These are phyloP conservation scores for Acanthamoeba pearcei DNA, from an alignment of 208 protist genomes.

Conservation along the genomic window DNA sequence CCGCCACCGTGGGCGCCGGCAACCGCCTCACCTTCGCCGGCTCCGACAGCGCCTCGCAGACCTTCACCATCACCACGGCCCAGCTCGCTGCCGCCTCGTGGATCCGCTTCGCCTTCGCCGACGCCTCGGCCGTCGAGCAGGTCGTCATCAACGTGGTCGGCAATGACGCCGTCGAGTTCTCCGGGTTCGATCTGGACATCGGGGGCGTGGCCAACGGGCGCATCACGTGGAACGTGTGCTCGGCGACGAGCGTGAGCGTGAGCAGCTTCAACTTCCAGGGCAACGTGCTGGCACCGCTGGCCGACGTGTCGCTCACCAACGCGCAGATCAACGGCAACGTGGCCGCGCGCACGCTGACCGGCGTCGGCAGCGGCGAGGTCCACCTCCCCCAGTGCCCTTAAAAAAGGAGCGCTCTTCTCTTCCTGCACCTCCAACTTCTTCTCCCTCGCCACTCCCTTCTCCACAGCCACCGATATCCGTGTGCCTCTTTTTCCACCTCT, in stretches of 20 bases:
- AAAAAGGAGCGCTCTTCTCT: not conserved
- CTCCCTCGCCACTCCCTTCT: too few relatives aligned
- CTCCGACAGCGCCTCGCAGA: slow-evolving; percentile 15
- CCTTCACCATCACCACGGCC: not conserved
- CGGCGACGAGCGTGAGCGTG: not conserved
- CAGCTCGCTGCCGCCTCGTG: not conserved
- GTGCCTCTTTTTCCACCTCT: too few relatives aligned
- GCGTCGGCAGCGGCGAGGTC: slow-evolving; percentile 2
- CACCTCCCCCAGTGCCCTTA: slow-evolving; percentile 9
- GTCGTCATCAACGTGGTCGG: slow-evolving; percentile 31
- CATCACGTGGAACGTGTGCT: slow-evolving; percentile 54
- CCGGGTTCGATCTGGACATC: not conserved
- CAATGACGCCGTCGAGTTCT: not conserved
- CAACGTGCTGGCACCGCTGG: not conserved
- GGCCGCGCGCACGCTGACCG: not conserved
- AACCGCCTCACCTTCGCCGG: not conserved
- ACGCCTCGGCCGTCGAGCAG: slow-evolving; percentile 25
- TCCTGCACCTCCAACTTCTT: too few relatives aligned
- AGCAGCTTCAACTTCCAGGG: slow-evolving; percentile 5
- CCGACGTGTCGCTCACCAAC: not conserved
- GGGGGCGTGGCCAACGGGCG: not conserved
- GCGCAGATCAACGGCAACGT: slow-evolving; percentile 51
- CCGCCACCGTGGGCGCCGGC: slow-evolving; percentile 2
- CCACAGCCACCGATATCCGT: too few relatives aligned
- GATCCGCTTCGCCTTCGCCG: not conserved